phyloP scores from a whole-genome alignment of 2,329 filamentous ascomycete species.

The Proliferodiscus dingleyae region DNA sequence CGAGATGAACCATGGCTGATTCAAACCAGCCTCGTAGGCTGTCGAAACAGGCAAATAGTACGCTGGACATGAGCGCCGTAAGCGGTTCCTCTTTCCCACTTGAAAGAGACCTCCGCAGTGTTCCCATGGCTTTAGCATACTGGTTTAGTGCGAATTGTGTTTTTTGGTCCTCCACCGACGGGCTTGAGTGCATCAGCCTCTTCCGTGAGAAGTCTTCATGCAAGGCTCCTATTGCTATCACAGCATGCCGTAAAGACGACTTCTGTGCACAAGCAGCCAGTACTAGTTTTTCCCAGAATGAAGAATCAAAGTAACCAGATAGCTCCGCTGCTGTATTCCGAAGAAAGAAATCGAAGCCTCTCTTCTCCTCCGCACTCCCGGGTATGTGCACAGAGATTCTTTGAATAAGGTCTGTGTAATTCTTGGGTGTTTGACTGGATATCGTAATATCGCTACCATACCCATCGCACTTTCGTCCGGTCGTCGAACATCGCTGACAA shows the following conservation, averaged over 20 bases:
- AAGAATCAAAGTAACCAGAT: constrained; percentile 46
- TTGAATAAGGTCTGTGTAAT: constrained; percentile 13
- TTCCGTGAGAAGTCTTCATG: constrained; percentile 15
- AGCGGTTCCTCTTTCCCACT: constrained; percentile 20
- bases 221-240: constrained; percentile 16
- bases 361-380: constrained; percentile 19
- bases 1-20: constrained; percentile 27
- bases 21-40: constrained; percentile 24
- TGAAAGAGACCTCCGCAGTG: constrained; percentile 21
- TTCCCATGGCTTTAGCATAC: constrained; percentile 27
- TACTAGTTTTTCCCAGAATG: constrained; percentile 60
- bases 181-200: constrained; percentile 11
- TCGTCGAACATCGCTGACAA: constrained; percentile 19
- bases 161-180: constrained; percentile 6
- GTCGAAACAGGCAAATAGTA: constrained; percentile 29
- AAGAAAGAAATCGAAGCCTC: constrained; percentile 22
- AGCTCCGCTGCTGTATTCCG: constrained; percentile 19
- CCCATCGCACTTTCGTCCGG: constrained; percentile 23
- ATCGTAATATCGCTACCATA: constrained; percentile 15
- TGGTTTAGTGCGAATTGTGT: constrained; percentile 24
- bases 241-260: constrained; percentile 18
- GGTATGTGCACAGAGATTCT: constrained; percentile 15
- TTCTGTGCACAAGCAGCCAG: constrained; percentile 53
- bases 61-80: constrained; percentile 26
- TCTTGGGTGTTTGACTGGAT: constrained; percentile 9